Percentiles rank a stretch among this genome's conserved stretches.
phyloP scores from a whole-genome alignment of 768 basidiomycete species.

The Xerocomus potaroensis region DNA sequence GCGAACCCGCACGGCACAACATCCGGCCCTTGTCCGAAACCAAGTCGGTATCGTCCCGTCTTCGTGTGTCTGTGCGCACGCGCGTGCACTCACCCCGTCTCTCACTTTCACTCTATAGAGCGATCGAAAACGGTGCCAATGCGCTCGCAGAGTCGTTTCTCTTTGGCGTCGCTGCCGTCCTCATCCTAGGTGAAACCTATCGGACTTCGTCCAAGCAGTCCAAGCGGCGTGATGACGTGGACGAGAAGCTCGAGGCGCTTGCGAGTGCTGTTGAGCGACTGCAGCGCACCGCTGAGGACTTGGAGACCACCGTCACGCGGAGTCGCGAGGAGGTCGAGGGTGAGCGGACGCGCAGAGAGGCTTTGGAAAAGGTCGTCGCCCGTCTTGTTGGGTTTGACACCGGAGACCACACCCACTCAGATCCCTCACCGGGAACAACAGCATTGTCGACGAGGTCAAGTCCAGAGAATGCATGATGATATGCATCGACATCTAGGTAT shows the following conservation, averaged over 20 bases:
- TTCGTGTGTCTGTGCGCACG: background rate
- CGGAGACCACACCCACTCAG: slow-evolving; percentile 24
- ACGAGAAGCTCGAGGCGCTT: slow-evolving; percentile 65
- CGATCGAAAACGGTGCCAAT: slow-evolving; percentile 84
- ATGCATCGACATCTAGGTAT: background rate
- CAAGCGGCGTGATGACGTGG: slow-evolving; percentile 67
- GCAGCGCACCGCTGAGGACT: slow-evolving; percentile 35
- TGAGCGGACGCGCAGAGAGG: slow-evolving; percentile 46
- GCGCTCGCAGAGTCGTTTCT: slow-evolving; percentile 82
- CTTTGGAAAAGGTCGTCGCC: slow-evolving; percentile 61
- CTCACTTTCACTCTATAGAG: too few species aligned
- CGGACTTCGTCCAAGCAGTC: slow-evolving; percentile 65
- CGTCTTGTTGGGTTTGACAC: slow-evolving; percentile 67
- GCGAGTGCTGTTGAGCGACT: slow-evolving; percentile 44
- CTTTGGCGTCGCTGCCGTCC: slow-evolving; percentile 65
- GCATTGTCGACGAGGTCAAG: too few species aligned
- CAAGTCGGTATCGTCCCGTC: slow-evolving; percentile 40
- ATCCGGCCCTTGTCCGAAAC: slow-evolving; percentile 76
- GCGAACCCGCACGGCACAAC: slow-evolving; percentile 62
- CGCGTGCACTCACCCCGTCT: too few species aligned
- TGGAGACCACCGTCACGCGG: slow-evolving; percentile 40
- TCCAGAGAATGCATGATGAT: background rate
- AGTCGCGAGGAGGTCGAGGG: slow-evolving; percentile 41
- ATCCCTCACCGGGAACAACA: background rate
- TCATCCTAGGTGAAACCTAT: slow-evolving; percentile 77